Percentiles rank a stretch among this genome's conserved stretches.
Evolutionary conservation across 768 basidiomycete genomes (phyloP).

Genomic region (Naganishia friedmannii): DNA sequence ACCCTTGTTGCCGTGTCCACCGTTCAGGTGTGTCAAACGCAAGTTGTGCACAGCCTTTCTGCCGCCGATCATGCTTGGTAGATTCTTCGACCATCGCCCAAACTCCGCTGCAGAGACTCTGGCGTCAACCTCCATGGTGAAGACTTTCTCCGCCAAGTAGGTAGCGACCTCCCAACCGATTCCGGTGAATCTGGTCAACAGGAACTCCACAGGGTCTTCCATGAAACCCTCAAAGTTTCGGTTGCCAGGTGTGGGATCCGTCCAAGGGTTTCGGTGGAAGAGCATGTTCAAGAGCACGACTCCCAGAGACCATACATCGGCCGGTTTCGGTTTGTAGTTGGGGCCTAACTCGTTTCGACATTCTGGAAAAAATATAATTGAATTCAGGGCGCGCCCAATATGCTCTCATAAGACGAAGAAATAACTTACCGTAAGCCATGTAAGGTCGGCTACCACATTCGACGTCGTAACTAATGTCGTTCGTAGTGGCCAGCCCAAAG

Average conservation of each 20-base stretch:
- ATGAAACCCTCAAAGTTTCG: constrained; percentile 76
- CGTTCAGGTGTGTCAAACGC: constrained; percentile 32
- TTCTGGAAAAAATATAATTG: constrained; percentile 59
- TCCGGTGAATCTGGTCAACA: constrained; percentile 80
- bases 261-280: constrained; percentile 98
- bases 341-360: constrained; percentile 97
- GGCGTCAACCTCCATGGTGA: constrained; percentile 67
- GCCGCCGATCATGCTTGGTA: constrained; percentile 67
- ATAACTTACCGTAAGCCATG: constrained; percentile 84
- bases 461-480: constrained; percentile 86
- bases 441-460: constrained; percentile 98
- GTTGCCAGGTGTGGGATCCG: constrained; percentile 78
- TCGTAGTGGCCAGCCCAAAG: constrained; percentile 90
- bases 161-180: constrained; percentile 68
- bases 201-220: constrained; percentile 74
- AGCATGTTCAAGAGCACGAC: constrained; percentile 99
- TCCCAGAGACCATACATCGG: constrained; percentile 98
- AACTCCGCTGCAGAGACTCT: constrained; percentile 79
- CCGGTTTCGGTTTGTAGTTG: constrained; percentile 86
- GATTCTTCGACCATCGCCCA: constrained; percentile 75
- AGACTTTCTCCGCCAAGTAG: constrained; percentile 77
- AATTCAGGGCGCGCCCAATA: too few species aligned
- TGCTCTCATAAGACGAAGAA: too few species aligned
- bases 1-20: constrained; percentile 5
- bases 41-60: constrained; percentile 43